Conservation (phyloP, 2,329 filamentous ascomycete genomes). For the Aspergillus sclerotialis region DNA sequence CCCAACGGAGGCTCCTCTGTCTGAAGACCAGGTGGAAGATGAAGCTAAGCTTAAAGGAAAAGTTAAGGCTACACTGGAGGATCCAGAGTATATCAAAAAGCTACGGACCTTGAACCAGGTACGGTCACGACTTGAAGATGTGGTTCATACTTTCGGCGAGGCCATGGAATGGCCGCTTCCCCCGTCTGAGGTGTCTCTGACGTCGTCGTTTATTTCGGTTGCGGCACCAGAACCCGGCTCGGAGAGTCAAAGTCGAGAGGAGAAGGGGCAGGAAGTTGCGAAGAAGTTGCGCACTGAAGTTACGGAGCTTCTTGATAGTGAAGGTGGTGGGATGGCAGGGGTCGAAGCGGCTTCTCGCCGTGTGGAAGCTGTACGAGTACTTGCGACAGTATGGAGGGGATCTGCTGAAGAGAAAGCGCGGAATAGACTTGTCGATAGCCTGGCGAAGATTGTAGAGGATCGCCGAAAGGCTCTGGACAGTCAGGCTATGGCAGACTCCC, state of each 20-base stretch:
- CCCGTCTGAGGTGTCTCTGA: slow-evolving; percentile 75
- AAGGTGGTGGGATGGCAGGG: slow-evolving; percentile 56
- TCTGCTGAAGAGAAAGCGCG: slow-evolving; percentile 89
- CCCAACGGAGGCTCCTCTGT: slow-evolving; percentile 2
- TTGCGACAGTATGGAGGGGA: slow-evolving; percentile 85
- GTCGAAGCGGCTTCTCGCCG: slow-evolving; percentile 62
- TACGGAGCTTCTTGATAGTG: slow-evolving; percentile 53
- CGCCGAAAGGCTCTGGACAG: slow-evolving; percentile 43
- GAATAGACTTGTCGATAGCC: slow-evolving; percentile 68
- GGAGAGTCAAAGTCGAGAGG: slow-evolving; percentile 64
- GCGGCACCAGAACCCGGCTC: slow-evolving; percentile 71
- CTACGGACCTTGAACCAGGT: slow-evolving; percentile 78
- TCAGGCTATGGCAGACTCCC: slow-evolving; percentile 10
- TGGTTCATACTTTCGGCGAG: slow-evolving; percentile 86
- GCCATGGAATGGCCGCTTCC: slow-evolving; percentile 94
- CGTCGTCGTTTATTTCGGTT: slow-evolving; percentile 81
- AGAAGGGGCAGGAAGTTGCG: slow-evolving; percentile 78
- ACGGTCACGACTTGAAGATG: slow-evolving; percentile 73
- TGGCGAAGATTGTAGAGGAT: slow-evolving; percentile 80
- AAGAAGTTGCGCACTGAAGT: slow-evolving; percentile 62
- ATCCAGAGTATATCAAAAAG: slow-evolving; percentile 66
- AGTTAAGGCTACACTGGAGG: slow-evolving; percentile 18
- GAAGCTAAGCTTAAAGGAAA: slow-evolving; percentile 1
- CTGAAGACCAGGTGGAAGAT: slow-evolving; percentile 2
- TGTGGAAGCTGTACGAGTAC: slow-evolving; percentile 68